Conservation (phyloP, 2,329 filamentous ascomycete genomes). For the Epicoccum nigrum region DNA sequence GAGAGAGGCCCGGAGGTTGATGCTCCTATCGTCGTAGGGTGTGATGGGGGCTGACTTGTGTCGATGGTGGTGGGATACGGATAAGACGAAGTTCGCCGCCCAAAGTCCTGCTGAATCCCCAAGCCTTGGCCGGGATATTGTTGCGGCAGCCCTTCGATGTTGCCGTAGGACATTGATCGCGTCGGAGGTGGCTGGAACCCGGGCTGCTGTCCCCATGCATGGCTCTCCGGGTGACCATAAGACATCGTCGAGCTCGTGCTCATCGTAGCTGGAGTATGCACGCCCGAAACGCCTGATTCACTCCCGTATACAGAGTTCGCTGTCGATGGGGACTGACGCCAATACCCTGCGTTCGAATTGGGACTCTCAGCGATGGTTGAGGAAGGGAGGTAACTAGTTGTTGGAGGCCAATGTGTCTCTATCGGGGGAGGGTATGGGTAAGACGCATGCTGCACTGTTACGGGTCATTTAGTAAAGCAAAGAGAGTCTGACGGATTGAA, state of each 20-base stretch:
- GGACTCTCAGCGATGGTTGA: slow-evolving; percentile 45
- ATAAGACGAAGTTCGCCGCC: slow-evolving; percentile 42
- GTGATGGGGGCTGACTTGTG: slow-evolving; percentile 34
- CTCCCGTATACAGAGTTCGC: slow-evolving; percentile 45
- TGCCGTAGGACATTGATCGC: slow-evolving; percentile 49
- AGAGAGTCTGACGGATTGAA: not conserved
- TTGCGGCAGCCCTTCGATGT: slow-evolving; percentile 45
- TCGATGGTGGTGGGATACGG: slow-evolving; percentile 43
- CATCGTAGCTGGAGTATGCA: slow-evolving; percentile 44
- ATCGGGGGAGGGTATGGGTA: slow-evolving; percentile 45
- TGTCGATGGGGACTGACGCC: slow-evolving; percentile 45
- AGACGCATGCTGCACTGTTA: slow-evolving; percentile 39
- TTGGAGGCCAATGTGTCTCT: slow-evolving; percentile 46
- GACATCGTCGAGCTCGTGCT: slow-evolving; percentile 46
- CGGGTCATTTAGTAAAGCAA: slow-evolving; percentile 30
- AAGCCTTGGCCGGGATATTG: slow-evolving; percentile 40
- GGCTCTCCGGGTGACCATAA: slow-evolving; percentile 41
- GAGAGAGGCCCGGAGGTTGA: slow-evolving; percentile 41
- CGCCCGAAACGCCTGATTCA: slow-evolving; percentile 44
- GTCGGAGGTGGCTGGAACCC: slow-evolving; percentile 42
- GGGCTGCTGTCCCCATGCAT: slow-evolving; percentile 35
- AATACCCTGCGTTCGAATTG: slow-evolving; percentile 40
- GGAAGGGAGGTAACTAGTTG: slow-evolving; percentile 41
- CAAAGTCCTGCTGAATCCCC: slow-evolving; percentile 42
- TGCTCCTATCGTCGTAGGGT: slow-evolving; percentile 34